Percentiles rank a stretch among this genome's conserved stretches.
Conservation (phyloP, 306 rosid genomes). For the Delonix regia region DNA sequence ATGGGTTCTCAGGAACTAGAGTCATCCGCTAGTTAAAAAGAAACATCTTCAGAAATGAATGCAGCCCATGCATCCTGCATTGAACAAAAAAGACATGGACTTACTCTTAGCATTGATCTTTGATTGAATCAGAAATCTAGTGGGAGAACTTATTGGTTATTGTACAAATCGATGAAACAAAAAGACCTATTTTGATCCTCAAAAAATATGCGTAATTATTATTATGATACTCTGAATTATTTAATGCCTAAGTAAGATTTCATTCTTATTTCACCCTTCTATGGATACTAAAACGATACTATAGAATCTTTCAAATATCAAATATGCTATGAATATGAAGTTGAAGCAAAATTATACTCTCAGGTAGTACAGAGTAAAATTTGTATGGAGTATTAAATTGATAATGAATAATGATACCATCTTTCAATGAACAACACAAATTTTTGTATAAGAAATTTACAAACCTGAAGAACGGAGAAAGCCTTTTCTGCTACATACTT, state of each 20-base stretch:
- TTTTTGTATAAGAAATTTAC: slow-evolving; percentile 7
- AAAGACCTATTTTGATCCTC: background rate
- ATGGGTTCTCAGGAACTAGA: slow-evolving; percentile 19
- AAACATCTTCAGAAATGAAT: slow-evolving; percentile 75
- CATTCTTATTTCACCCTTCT: background rate
- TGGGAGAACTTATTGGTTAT: background rate
- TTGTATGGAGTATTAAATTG: background rate
- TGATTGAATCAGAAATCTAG: background rate
- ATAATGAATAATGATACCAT: background rate
- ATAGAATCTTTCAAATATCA: background rate
- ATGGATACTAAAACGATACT: background rate
- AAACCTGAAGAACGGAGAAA: slow-evolving; percentile 85
- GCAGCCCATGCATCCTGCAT: slow-evolving; percentile 88
- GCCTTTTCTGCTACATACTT: slow-evolving; percentile 76
- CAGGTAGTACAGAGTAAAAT: background rate
- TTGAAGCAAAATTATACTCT: background rate
- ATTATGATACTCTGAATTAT: background rate
- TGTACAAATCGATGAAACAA: background rate
- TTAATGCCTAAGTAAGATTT: background rate
- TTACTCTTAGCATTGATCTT: slow-evolving; percentile 8
- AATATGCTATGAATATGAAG: background rate
- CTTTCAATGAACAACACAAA: background rate
- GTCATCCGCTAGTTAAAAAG: slow-evolving; percentile 43
- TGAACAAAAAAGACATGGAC: slow-evolving; percentile 25
- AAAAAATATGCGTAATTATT: background rate